A percentile compares a stretch with the other conserved stretches of the same genome.
phyloP scores from a whole-genome alignment of 768 basidiomycete genomes.

The Hirschioporus abietinus region DNA sequence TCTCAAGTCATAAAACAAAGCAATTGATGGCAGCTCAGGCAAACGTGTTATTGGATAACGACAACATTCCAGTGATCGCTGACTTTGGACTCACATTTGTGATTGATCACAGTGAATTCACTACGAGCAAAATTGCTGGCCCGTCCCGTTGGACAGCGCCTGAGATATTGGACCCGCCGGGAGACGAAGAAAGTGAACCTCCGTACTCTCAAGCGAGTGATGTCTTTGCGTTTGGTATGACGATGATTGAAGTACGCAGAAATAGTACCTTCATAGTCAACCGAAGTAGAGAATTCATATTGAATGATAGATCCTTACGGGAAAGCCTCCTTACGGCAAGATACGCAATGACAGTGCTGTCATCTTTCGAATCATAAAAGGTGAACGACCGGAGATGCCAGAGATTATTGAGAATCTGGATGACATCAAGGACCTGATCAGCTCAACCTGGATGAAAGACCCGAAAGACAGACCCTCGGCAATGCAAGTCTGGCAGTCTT shows the following conservation, averaged over 20 bases:
- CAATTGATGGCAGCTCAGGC: slow-evolving; percentile 7
- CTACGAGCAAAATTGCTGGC: slow-evolving; percentile 6
- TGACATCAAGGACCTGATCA: not conserved
- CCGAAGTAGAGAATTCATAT: not conserved
- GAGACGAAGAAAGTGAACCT: not conserved
- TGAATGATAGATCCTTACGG: slow-evolving; percentile 17
- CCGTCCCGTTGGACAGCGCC: slow-evolving; percentile 9
- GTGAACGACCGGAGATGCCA: slow-evolving; percentile 18
- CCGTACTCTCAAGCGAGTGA: slow-evolving; percentile 7
- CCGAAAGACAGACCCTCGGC: not conserved
- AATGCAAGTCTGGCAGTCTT: not conserved
- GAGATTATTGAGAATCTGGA: not conserved
- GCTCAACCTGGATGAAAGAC: not conserved
- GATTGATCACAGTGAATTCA: slow-evolving; percentile 4
- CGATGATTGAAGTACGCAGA: slow-evolving; percentile 12
- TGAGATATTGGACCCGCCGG: slow-evolving; percentile 4
- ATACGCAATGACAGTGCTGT: slow-evolving; percentile 21
- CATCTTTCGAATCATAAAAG: slow-evolving; percentile 18
- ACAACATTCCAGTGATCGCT: slow-evolving; percentile 3
- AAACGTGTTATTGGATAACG: not conserved
- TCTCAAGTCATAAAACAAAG: slow-evolving; percentile 4
- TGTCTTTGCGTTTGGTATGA: slow-evolving; percentile 15
- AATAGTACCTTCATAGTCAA: not conserved
- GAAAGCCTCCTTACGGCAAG: slow-evolving; percentile 15
- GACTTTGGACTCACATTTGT: slow-evolving; percentile 10